A percentile compares a stretch with the other conserved stretches of the same genome.
phyloP scores from a whole-genome alignment of 345 rosid genomes.

The Stellera chamaejasme region DNA sequence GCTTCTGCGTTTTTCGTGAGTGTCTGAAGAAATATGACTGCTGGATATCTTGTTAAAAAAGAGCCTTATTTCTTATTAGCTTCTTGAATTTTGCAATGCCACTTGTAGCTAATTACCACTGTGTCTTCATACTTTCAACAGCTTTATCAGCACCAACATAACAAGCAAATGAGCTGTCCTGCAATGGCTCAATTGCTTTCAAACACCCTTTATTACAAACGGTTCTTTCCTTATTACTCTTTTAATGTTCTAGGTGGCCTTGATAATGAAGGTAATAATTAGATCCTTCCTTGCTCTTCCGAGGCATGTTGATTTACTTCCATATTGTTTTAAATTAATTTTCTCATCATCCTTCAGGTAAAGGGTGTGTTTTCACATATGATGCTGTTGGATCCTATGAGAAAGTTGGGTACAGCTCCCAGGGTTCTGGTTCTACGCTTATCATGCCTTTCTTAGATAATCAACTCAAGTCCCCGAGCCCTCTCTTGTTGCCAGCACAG shows the following conservation, averaged over 20 bases:
- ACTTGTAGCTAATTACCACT: not conserved
- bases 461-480: constrained; percentile 95
- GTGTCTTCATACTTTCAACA: constrained; percentile 11
- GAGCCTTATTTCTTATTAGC: not conserved
- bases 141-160: constrained; percentile 98
- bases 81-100: not conserved
- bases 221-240: constrained; percentile 95
- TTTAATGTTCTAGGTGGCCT: constrained; percentile 96
- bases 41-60: not conserved
- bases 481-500: constrained; percentile 80
- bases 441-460: constrained; percentile 97
- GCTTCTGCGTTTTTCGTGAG: too few species aligned
- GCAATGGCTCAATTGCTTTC: constrained; percentile 97
- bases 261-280: constrained; percentile 65
- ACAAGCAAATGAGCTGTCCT: constrained; percentile 96
- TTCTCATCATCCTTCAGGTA: constrained; percentile 36
- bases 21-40: too few species aligned
- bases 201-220: constrained; percentile 93
- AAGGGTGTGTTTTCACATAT: constrained; percentile 93
- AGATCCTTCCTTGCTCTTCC: not conserved
- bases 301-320: not conserved
- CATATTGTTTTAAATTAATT: not conserved
- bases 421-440: constrained; percentile 88
- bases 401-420: constrained; percentile 93
- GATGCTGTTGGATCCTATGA: constrained; percentile 99